Evolutionary conservation across 2,329 filamentous ascomycete genomes (phyloP).

Genomic region (Paecilomyces sp.): DNA sequence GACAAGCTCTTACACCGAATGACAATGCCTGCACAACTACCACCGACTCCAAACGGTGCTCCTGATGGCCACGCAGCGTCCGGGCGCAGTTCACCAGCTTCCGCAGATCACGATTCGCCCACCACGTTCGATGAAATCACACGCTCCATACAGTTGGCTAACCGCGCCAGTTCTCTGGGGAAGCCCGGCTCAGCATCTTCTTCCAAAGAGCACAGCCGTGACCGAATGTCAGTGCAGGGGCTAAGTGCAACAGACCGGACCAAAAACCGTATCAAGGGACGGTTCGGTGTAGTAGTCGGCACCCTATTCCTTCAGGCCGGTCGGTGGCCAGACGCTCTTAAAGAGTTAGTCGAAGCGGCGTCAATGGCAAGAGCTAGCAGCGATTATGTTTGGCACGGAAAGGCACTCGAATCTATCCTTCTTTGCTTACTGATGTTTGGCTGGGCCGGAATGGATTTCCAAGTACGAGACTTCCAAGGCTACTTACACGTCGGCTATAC

Average conservation of each 20-base stretch:
- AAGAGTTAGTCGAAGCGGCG: slow-evolving; percentile 74
- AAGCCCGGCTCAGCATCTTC: slow-evolving; percentile 29
- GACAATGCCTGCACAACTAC: slow-evolving; percentile 65
- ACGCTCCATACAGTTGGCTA: slow-evolving; percentile 33
- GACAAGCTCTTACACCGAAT: slow-evolving; percentile 63
- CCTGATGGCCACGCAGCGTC: slow-evolving; percentile 32
- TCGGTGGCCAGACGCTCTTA: slow-evolving; percentile 80
- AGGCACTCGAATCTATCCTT: slow-evolving; percentile 81
- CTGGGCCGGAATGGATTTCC: slow-evolving; percentile 77
- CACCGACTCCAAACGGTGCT: slow-evolving; percentile 34
- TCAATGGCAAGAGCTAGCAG: slow-evolving; percentile 68
- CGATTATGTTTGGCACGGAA: slow-evolving; percentile 96
- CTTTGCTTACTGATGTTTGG: slow-evolving; percentile 76
- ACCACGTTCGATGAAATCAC: slow-evolving; percentile 51
- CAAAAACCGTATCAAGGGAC: slow-evolving; percentile 72
- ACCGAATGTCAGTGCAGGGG: slow-evolving; percentile 58
- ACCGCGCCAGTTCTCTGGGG: slow-evolving; percentile 30
- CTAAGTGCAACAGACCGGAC: slow-evolving; percentile 72
- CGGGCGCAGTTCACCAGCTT: slow-evolving; percentile 26
- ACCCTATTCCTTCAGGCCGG: slow-evolving; percentile 84
- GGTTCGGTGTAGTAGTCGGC: slow-evolving; percentile 71
- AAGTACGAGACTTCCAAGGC: slow-evolving; percentile 18
- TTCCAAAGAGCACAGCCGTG: slow-evolving; percentile 49
- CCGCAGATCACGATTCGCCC: slow-evolving; percentile 35
- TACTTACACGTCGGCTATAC: neutral